A percentile compares a stretch with the other conserved stretches of the same genome.
Conservation (phyloP, 768 basidiomycete species). For the Boletus speciosus region DNA sequence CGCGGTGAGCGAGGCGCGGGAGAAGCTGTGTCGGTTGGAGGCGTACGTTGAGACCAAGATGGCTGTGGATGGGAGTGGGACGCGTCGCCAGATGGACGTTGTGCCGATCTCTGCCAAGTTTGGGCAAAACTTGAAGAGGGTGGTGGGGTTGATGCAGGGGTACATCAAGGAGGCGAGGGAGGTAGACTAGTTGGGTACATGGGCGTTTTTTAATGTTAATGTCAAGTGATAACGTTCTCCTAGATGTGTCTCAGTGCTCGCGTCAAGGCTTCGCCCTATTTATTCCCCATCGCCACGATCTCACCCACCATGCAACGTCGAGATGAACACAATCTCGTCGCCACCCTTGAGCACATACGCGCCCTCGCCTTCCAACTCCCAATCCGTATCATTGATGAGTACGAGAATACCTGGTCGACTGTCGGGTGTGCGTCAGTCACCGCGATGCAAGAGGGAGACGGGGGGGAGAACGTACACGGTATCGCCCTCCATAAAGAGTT, state of each 20-base stretch:
- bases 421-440: not conserved
- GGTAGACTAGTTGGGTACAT: not conserved
- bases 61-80: constrained; percentile 10
- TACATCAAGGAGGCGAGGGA: constrained; percentile 56
- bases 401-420: constrained; percentile 94
- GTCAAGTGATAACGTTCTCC: not conserved
- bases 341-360: constrained; percentile 71
- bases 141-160: constrained; percentile 63
- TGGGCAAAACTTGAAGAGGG: constrained; percentile 71
- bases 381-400: constrained; percentile 94
- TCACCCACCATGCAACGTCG: constrained; percentile 76
- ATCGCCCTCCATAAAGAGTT: constrained; percentile 83
- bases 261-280: too few species aligned
- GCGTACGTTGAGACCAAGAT: constrained; percentile 52
- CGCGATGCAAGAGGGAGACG: too few species aligned
- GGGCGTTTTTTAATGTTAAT: not conserved
- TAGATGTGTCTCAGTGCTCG: not conserved
- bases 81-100: constrained; percentile 50
- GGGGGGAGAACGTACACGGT: constrained; percentile 62
- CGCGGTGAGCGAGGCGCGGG: constrained; percentile 50
- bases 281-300: not conserved
- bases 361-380: constrained; percentile 96
- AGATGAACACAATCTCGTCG: constrained; percentile 96
- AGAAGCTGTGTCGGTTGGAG: constrained; percentile 55
- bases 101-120: constrained; percentile 85